Evolutionary conservation across 2,329 filamentous ascomycete genomes (phyloP).

Genomic region (Cadophora gregata): DNA sequence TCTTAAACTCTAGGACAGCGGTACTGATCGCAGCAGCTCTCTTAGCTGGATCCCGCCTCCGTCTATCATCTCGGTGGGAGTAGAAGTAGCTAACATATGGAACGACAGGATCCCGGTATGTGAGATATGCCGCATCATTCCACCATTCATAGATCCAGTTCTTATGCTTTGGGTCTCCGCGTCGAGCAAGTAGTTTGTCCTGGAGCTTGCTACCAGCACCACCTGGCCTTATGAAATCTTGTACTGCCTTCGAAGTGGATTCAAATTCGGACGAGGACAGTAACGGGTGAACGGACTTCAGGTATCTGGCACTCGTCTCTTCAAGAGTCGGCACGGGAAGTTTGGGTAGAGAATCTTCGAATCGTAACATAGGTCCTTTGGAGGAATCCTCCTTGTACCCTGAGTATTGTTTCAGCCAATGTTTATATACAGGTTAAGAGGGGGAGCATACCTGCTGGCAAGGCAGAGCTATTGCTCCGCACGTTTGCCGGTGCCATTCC

Average conservation of each 20-base stretch:
- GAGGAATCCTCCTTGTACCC: constrained; percentile 81
- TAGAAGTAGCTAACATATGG: constrained; percentile 99
- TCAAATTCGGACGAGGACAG: constrained; percentile 72
- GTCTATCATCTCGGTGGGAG: constrained; percentile 92
- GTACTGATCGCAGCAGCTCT: constrained; percentile 90
- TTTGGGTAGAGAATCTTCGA: constrained; percentile 82
- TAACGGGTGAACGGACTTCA: constrained; percentile 79
- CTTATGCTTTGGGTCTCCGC: constrained; percentile 79
- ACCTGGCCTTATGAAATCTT: constrained; percentile 87
- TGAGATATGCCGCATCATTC: constrained; percentile 93
- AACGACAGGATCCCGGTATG: constrained; percentile 92
- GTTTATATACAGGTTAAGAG: constrained; percentile 22
- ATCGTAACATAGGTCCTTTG: constrained; percentile 82
- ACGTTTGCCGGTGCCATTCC: constrained; percentile 59
- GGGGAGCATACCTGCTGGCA: constrained; percentile 54
- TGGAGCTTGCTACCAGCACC: constrained; percentile 84
- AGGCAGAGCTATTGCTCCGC: constrained; percentile 61
- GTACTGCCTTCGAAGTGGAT: constrained; percentile 79
- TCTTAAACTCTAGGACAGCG: constrained; percentile 90
- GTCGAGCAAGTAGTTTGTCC: constrained; percentile 80
- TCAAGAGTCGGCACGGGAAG: constrained; percentile 83
- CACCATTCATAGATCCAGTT: constrained; percentile 99
- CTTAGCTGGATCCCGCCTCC: constrained; percentile 86
- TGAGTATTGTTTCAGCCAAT: constrained; percentile 44
- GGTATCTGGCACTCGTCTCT: constrained; percentile 80